Percentiles rank a stretch among this genome's conserved stretches.
These are phyloP conservation scores for Ophiocordyceps camponoti-saundersi DNA, from an alignment of 2,329 filamentous ascomycete species.

Conservation along the genomic window DNA sequence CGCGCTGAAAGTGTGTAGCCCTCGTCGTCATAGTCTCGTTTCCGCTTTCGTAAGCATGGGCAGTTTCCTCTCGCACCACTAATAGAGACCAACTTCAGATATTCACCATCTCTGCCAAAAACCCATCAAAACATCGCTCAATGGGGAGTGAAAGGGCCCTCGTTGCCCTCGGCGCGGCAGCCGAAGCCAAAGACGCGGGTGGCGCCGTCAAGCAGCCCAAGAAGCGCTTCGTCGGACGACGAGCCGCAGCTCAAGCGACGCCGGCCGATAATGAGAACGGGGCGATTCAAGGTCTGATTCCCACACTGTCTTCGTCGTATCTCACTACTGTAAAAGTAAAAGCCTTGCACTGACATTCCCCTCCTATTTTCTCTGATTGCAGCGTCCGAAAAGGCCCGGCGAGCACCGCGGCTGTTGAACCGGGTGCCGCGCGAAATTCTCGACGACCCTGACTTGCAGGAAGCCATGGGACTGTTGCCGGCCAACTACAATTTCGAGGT, in stretches of 20 bases:
- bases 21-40: no score
- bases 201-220: conserved; percentile 52
- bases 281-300: conserved; percentile 32
- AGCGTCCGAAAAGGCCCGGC: conserved; percentile 52
- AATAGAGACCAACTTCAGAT: no score
- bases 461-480: conserved; percentile 72
- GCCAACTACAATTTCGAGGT: conserved; percentile 98
- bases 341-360: background rate
- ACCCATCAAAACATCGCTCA: no score
- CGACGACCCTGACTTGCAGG: conserved; percentile 69
- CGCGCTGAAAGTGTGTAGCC: no score
- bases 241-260: conserved; percentile 50
- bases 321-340: background rate
- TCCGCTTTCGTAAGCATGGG: no score
- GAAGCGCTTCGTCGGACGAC: conserved; percentile 79
- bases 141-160: conserved; percentile 67
- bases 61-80: no score
- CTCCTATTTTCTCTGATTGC: background rate
- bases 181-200: conserved; percentile 38
- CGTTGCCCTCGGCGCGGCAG: conserved; percentile 52
- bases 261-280: conserved; percentile 16
- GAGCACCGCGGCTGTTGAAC: conserved; percentile 68
- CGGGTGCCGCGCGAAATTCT: conserved; percentile 79
- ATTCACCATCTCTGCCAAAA: background rate
- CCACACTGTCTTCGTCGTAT: background rate